These are phyloP conservation scores for Lasiodiplodia sp. DNA, from an alignment of 2,329 filamentous ascomycete species.

Conservation along the genomic window DNA sequence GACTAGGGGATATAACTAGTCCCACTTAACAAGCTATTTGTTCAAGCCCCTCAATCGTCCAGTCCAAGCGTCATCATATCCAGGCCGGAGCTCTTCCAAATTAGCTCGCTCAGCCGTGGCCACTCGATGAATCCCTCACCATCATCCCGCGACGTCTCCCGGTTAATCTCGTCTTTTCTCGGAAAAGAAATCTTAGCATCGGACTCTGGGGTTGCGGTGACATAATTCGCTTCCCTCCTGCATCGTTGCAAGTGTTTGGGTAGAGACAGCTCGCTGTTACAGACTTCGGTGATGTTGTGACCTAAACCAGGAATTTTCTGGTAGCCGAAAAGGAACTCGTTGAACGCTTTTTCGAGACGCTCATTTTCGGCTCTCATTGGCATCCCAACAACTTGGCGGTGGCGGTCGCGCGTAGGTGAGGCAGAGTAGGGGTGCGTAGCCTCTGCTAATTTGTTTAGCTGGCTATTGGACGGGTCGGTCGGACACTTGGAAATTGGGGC, in stretches of 20 bases:
- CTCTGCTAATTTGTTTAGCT: not conserved
- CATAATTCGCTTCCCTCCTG: not conserved
- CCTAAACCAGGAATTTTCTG: not conserved
- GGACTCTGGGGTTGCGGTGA: not conserved
- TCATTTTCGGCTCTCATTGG: not conserved
- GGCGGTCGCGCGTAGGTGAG: not conserved
- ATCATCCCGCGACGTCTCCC: not conserved
- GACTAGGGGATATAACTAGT: not conserved
- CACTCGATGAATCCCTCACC: slow-evolving; percentile 1
- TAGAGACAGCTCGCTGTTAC: not conserved
- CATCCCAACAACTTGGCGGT: not conserved
- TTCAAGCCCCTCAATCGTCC: not conserved
- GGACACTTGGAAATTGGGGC: not conserved
- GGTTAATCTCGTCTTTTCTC: not conserved
- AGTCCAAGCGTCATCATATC: not conserved
- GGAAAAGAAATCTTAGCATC: not conserved
- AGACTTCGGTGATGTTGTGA: not conserved
- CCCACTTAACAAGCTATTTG: not conserved
- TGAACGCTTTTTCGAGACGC: not conserved
- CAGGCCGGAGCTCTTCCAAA: slow-evolving; percentile 7
- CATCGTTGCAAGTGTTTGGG: not conserved
- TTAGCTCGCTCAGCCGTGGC: not conserved
- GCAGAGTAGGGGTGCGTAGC: not conserved
- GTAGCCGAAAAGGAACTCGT: not conserved
- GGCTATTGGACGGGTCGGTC: not conserved